phyloP scores from a whole-genome alignment of 352 stramenopile genomes.

The Peronosclerospora sorghi region DNA sequence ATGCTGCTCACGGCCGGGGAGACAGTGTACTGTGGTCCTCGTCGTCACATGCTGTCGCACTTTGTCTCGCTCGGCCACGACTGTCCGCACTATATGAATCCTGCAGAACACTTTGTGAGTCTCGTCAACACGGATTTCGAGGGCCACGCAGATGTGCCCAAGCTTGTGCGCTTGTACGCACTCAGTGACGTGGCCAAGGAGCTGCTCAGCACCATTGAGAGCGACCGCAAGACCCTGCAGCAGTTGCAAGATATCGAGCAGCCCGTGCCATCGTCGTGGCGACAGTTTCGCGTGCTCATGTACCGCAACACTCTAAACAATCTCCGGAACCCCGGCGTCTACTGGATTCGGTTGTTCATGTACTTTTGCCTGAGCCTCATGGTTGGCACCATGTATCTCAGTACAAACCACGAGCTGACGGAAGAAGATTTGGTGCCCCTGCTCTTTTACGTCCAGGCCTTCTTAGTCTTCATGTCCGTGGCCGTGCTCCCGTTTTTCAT shows the following conservation, averaged over 20 bases:
- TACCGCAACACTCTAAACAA: conserved; percentile 55
- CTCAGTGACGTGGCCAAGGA: conserved; percentile 8
- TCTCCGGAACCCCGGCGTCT: conserved; percentile 53
- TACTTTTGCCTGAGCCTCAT: conserved; percentile 60
- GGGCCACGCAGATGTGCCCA: conserved; percentile 19
- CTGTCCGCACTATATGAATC: conserved; percentile 41
- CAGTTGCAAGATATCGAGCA: conserved; percentile 13
- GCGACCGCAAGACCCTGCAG: conserved; percentile 13
- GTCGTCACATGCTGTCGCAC: conserved; percentile 26
- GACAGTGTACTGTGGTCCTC: conserved; percentile 69
- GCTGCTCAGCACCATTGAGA: conserved; percentile 3
- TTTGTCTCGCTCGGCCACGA: conserved; percentile 22
- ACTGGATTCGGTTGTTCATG: conserved; percentile 60
- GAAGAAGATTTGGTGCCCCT: conserved; percentile 37
- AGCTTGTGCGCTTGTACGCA: conserved; percentile 14
- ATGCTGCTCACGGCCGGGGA: conserved; percentile 49
- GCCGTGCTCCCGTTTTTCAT: conserved; percentile 83
- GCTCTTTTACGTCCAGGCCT: conserved; percentile 81
- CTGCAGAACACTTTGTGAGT: conserved; percentile 39
- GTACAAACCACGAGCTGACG: conserved; percentile 28
- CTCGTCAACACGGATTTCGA: conserved; percentile 55
- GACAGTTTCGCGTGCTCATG: conserved; percentile 35
- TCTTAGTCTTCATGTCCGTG: conserved; percentile 85
- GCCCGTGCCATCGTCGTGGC: conserved; percentile 15
- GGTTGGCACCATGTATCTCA: conserved; percentile 65